These are phyloP conservation scores for Globisporangium orthogonon DNA, from an alignment of 352 stramenopile genomes.

Conservation along the genomic window DNA sequence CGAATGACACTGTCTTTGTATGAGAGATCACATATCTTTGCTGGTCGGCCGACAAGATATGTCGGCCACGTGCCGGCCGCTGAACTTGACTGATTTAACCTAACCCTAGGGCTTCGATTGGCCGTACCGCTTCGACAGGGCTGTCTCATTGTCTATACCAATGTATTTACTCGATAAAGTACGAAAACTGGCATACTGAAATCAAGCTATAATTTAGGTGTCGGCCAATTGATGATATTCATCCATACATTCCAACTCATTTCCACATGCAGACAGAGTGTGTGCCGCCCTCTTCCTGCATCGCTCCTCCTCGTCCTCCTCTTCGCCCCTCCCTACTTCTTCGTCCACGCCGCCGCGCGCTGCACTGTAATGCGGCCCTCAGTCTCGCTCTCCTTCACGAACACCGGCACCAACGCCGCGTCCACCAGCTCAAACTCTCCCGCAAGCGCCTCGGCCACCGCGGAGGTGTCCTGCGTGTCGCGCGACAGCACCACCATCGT, in stretches of 20 bases:
- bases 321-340: conserved; percentile 3
- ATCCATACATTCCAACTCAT: not conserved
- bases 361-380: conserved; percentile 42
- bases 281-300: conserved; percentile 1
- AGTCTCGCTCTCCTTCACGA: conserved; percentile 38
- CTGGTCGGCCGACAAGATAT: too few species aligned
- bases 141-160: too few species aligned
- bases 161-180: too few species aligned
- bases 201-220: too few species aligned
- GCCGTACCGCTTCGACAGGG: too few species aligned
- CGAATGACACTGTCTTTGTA: too few species aligned
- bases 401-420: conserved; percentile 38
- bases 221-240: too few species aligned
- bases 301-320: not conserved
- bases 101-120: too few species aligned
- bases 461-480: conserved; percentile 26
- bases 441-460: conserved; percentile 20
- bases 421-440: conserved; percentile 41
- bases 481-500: conserved; percentile 49
- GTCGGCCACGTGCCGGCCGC: too few species aligned
- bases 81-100: too few species aligned
- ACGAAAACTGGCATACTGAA: too few species aligned
- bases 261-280: not conserved
- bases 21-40: too few species aligned
- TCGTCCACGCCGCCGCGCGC: conserved; percentile 44